These are phyloP conservation scores for Hyaloscypha finlandica DNA, from an alignment of 495 filamentous ascomycete species.

Conservation along the genomic window DNA sequence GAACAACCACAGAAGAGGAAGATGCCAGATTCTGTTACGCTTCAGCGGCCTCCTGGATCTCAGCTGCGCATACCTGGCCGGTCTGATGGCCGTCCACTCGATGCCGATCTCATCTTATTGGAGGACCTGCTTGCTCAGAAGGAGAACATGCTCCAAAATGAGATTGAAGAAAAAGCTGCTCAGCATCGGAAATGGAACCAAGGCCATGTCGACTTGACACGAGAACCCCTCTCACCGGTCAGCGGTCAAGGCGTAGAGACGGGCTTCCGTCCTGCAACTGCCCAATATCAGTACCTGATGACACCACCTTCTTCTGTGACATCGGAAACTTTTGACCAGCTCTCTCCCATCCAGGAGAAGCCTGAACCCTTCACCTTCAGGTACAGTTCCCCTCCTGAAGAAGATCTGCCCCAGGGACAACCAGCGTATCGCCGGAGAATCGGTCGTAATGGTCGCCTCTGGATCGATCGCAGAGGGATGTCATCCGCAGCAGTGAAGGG, in stretches of 20 bases:
- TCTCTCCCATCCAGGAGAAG: conserved; percentile 29
- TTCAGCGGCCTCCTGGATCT: conserved; percentile 55
- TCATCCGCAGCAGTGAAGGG: conserved; percentile 49
- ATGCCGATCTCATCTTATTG: conserved; percentile 76
- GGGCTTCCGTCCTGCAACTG: conserved; percentile 76
- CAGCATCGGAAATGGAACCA: conserved; percentile 88
- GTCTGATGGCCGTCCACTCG: conserved; percentile 66
- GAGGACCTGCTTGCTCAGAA: conserved; percentile 78
- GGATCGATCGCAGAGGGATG: conserved; percentile 74
- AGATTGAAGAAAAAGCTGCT: conserved; percentile 77
- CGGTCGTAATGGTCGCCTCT: conserved; percentile 75
- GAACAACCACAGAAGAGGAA: conserved; percentile 69
- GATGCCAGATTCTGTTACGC: conserved; percentile 51
- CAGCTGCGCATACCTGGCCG: conserved; percentile 70
- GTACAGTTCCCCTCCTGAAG: conserved; percentile 27
- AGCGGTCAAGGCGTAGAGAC: conserved; percentile 54
- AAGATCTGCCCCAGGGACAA: conserved; percentile 35
- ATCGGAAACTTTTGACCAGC: conserved; percentile 52
- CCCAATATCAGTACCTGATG: conserved; percentile 79
- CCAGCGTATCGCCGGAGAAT: conserved; percentile 68
- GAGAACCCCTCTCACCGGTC: conserved; percentile 75
- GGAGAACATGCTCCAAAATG: conserved; percentile 72
- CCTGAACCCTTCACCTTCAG: conserved; percentile 30
- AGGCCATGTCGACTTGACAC: conserved; percentile 80
- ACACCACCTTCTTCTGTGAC: conserved; percentile 83